These are phyloP conservation scores for Ormosia semicastrata DNA, from an alignment of 306 rosid species.

Conservation along the genomic window DNA sequence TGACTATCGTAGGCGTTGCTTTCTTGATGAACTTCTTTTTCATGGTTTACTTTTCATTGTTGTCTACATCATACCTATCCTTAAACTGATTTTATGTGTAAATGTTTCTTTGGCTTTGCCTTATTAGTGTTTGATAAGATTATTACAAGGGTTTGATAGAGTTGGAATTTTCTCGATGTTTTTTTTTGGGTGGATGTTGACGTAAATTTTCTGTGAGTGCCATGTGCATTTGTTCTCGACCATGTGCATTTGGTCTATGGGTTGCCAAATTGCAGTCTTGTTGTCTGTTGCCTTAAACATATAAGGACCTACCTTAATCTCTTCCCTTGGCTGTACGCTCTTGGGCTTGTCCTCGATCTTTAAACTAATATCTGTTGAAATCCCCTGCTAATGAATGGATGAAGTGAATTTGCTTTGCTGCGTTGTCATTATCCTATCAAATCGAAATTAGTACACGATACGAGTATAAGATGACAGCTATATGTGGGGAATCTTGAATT, in stretches of 20 bases:
- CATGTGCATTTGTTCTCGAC: conserved; percentile 60
- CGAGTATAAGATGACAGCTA: conserved; percentile 25
- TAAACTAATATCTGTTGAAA: conserved; percentile 11
- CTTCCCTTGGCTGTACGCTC: not conserved
- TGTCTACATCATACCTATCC: conserved; percentile 1
- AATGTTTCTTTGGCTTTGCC: conserved; percentile 19
- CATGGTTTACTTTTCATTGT: conserved; percentile 11
- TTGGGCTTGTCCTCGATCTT: not conserved
- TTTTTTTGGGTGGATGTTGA: conserved; percentile 17
- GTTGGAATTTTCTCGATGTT: conserved; percentile 20
- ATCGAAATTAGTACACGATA: not conserved
- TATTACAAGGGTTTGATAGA: not conserved
- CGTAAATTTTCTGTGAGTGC: conserved; percentile 32
- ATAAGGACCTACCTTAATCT: conserved; percentile 48
- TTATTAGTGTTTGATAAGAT: conserved; percentile 13
- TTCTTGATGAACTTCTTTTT: not conserved
- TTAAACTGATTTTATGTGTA: not conserved
- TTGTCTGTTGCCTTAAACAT: conserved; percentile 45
- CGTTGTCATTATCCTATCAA: conserved; percentile 26
- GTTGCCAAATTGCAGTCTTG: conserved; percentile 39
- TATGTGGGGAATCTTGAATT: conserved; percentile 21
- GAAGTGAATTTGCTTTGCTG: conserved; percentile 10
- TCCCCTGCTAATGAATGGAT: conserved; percentile 2
- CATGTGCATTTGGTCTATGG: conserved; percentile 60
- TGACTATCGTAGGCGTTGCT: conserved; percentile 9